phyloP scores from a whole-genome alignment of 2,329 filamentous ascomycete genomes.

The Aspergillus versicolor region DNA sequence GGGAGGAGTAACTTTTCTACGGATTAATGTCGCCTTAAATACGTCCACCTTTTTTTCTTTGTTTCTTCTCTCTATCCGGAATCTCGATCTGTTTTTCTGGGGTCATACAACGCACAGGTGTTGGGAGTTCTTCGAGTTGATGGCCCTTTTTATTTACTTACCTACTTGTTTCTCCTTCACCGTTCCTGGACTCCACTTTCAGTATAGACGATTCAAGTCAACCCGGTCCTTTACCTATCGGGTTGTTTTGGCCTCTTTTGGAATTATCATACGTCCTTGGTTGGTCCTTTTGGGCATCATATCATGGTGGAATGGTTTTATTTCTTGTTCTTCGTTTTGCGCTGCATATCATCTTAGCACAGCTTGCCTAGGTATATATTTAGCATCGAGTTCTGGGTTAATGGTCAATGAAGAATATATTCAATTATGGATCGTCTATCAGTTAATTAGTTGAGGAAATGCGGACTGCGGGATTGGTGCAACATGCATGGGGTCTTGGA shows the following conservation, averaged over 20 bases:
- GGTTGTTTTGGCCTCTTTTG: neutral
- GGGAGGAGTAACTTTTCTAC: constrained; percentile 57
- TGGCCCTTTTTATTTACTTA: neutral
- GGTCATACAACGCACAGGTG: neutral
- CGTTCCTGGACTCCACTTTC: neutral
- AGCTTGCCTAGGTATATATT: constrained; percentile 2
- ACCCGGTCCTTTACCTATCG: neutral
- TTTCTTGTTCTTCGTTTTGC: neutral
- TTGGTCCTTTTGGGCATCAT: neutral
- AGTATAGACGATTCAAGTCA: neutral
- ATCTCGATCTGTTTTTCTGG: neutral
- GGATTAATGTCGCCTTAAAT: too few relatives aligned
- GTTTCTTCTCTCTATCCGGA: neutral
- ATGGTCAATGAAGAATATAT: neutral
- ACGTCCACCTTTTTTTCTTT: neutral
- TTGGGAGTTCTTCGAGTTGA: constrained; percentile 1
- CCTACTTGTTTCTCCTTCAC: neutral
- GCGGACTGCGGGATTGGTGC: too few relatives aligned
- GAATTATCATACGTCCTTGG: constrained; percentile 6
- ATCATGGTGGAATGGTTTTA: neutral
- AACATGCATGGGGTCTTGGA: too few relatives aligned
- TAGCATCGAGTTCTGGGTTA: neutral
- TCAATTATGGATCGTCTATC: neutral
- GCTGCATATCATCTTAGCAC: constrained; percentile 1
- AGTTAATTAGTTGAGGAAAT: too few relatives aligned